These are phyloP conservation scores for Peziza echinospora DNA, from an alignment of 495 filamentous ascomycete genomes.

Conservation along the genomic window DNA sequence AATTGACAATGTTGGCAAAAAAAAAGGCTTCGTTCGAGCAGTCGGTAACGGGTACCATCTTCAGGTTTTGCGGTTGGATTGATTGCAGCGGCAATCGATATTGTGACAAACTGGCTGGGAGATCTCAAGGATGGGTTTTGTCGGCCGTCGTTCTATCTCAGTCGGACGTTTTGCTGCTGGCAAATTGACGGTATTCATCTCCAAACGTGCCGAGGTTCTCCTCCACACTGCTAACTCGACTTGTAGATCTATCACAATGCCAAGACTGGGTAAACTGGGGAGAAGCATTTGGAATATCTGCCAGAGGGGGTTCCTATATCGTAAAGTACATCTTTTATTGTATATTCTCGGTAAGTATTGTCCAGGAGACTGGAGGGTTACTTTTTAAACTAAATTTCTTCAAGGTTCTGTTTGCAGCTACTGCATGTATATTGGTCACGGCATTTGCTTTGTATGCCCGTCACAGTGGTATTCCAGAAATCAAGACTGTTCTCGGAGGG, in stretches of 20 bases:
- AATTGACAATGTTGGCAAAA: not conserved
- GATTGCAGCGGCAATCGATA: conserved; percentile 72
- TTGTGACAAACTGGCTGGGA: conserved; percentile 83
- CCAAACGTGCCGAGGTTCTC: too few relatives aligned
- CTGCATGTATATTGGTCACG: conserved; percentile 59
- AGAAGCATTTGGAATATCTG: conserved; percentile 41
- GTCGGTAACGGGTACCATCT: conserved; percentile 26
- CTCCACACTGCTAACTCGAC: conserved; percentile 2
- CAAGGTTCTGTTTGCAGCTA: conserved; percentile 58
- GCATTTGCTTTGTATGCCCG: conserved; percentile 73
- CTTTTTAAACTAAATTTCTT: conserved; percentile 1
- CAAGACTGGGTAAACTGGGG: conserved; percentile 73
- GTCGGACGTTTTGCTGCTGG: conserved; percentile 76
- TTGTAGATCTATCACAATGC: conserved; percentile 47
- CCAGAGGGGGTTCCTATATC: conserved; percentile 46
- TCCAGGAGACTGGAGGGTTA: not conserved
- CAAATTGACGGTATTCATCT: conserved; percentile 65
- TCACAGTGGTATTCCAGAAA: conserved; percentile 93
- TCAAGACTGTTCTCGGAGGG: conserved; percentile 88
- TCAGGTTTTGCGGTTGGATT: conserved; percentile 45
- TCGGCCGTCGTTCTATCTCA: conserved; percentile 62
- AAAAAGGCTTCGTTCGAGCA: not conserved
- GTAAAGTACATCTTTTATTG: conserved; percentile 75
- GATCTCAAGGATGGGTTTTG: conserved; percentile 91
- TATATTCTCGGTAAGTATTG: conserved; percentile 53